These are phyloP conservation scores for Ganoderma lingzhi DNA, from an alignment of 1,284 basidiomycete genomes.

Conservation along the genomic window DNA sequence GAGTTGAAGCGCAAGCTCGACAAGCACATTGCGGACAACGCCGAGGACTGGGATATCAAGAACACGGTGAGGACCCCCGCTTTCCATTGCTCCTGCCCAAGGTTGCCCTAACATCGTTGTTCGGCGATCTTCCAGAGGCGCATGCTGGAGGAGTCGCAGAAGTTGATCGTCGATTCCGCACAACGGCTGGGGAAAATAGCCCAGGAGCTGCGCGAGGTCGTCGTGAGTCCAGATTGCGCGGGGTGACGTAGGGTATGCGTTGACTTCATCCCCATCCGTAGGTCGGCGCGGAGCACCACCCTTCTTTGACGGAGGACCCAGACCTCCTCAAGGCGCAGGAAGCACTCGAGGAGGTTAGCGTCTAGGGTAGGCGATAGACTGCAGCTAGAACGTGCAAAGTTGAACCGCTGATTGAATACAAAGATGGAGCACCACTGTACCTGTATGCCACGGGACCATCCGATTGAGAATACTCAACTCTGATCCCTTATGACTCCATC, in stretches of 20 bases:
- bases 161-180: conserved; percentile 79
- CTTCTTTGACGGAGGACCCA: conserved; percentile 56
- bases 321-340: conserved; percentile 68
- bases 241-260: neutral
- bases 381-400: neutral
- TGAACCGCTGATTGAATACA: neutral
- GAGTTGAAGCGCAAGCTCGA: conserved; percentile 67
- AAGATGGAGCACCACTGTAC: conserved; percentile 29
- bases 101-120: neutral
- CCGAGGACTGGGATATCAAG: conserved; percentile 83
- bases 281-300: conserved; percentile 58
- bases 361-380: conserved; percentile 19
- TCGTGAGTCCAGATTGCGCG: conserved; percentile 59
- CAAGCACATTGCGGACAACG: conserved; percentile 66
- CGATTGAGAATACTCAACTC: neutral
- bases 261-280: conserved; percentile 33
- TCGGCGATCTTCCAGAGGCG: conserved; percentile 42
- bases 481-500: conserved; percentile 16
- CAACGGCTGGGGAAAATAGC: conserved; percentile 67
- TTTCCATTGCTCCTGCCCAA: conserved; percentile 5
- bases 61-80: conserved; percentile 68
- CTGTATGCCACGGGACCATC: conserved; percentile 22
- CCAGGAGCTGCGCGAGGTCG: conserved; percentile 70
- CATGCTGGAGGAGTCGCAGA: conserved; percentile 81
- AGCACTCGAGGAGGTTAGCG: conserved; percentile 53